phyloP scores from a whole-genome alignment of 176 grass and related monocot species.

The Chloris gayana region DNA sequence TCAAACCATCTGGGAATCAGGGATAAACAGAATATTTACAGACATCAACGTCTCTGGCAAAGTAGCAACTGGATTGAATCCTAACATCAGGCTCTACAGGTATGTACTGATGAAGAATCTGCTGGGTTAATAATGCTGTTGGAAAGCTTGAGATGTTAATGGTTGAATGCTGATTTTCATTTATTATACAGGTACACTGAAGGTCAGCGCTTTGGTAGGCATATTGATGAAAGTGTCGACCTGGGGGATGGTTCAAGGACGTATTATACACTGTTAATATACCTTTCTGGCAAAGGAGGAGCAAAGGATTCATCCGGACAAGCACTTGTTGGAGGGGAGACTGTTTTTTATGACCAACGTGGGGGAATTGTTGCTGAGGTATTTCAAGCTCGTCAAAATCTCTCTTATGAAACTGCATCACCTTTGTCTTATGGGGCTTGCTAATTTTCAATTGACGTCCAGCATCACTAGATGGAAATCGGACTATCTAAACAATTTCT shows the following conservation, averaged over 20 bases:
- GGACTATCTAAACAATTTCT: too few relatives aligned
- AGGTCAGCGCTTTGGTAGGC: conserved; percentile 87
- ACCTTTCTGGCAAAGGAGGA: conserved; percentile 68
- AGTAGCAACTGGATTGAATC: conserved; percentile 69
- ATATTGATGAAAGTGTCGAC: conserved; percentile 82
- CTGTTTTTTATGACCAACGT: conserved; percentile 90
- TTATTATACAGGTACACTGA: conserved; percentile 63
- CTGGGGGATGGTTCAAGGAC: conserved; percentile 66
- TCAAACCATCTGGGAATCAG: conserved; percentile 83
- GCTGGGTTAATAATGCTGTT: not conserved
- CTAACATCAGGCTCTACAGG: conserved; percentile 97
- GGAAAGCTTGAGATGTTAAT: not conserved
- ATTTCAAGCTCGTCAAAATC: conserved; percentile 25
- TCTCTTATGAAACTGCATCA: not conserved
- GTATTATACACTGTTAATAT: conserved; percentile 79
- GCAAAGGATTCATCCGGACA: conserved; percentile 58
- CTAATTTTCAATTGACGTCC: too few relatives aligned
- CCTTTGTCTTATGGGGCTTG: too few relatives aligned
- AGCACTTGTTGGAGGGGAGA: conserved; percentile 82
- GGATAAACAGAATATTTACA: conserved; percentile 68
- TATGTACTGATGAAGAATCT: conserved; percentile 24
- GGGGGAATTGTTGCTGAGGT: conserved; percentile 84
- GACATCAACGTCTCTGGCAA: conserved; percentile 71
- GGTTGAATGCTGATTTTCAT: conserved; percentile 3
- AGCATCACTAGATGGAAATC: too few relatives aligned